Conservation (phyloP, 768 basidiomycete genomes). For the Austroboletus festivus region DNA sequence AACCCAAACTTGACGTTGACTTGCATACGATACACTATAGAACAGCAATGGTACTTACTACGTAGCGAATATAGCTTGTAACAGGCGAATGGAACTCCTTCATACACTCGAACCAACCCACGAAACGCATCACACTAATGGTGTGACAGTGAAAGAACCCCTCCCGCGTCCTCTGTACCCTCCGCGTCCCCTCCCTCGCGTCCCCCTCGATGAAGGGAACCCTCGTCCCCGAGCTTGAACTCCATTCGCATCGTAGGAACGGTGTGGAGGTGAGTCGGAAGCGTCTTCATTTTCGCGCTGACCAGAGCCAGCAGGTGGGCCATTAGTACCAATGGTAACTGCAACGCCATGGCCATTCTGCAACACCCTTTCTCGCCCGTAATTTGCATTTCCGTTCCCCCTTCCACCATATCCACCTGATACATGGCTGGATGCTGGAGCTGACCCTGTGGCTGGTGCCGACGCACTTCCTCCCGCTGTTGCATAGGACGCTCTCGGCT, state of each 20-base stretch:
- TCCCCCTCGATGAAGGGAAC: constrained; percentile 34
- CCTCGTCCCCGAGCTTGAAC: constrained; percentile 36
- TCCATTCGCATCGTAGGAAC: background rate
- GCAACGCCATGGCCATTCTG: constrained; percentile 8
- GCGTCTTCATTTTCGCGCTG: constrained; percentile 5
- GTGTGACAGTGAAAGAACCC: background rate
- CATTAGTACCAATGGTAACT: background rate
- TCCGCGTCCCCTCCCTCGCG: constrained; percentile 32
- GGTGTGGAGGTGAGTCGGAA: background rate
- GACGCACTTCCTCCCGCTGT: constrained; percentile 2
- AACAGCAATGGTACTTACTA: too few species aligned
- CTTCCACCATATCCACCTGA: constrained; percentile 1
- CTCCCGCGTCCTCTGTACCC: constrained; percentile 33
- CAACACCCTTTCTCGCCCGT: constrained; percentile 8
- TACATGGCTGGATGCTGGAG: background rate
- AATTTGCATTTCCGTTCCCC: constrained; percentile 3
- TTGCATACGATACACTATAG: background rate
- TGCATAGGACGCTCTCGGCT: constrained; percentile 10
- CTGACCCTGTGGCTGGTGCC: background rate
- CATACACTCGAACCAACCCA: background rate
- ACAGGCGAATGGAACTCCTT: background rate
- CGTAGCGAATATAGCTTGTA: constrained; percentile 5
- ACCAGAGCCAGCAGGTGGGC: background rate
- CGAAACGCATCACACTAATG: background rate
- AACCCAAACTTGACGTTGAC: background rate